Conservation (phyloP, 2,329 filamentous ascomycete species). For the Apiospora marii region DNA sequence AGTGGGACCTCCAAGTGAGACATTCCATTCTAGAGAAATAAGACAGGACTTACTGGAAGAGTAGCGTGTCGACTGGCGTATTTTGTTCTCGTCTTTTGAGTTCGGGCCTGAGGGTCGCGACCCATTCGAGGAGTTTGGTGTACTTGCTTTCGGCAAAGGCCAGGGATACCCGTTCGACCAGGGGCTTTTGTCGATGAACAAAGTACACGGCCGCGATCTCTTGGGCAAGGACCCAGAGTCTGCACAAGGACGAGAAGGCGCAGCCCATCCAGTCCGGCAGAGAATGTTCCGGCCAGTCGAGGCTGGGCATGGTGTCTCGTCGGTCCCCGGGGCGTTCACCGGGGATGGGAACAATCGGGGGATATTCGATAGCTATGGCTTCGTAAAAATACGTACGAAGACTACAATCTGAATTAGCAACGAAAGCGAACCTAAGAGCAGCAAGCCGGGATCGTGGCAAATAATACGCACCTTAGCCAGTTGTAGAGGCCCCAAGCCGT, state of each 20-base stretch:
- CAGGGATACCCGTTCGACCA: conserved; percentile 22
- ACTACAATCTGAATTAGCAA: neutral
- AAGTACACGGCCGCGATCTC: conserved; percentile 25
- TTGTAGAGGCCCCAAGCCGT: conserved; percentile 23
- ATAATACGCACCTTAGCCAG: conserved; percentile 18
- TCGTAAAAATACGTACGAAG: neutral
- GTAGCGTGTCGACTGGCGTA: neutral
- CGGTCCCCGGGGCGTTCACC: neutral
- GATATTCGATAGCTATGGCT: neutral
- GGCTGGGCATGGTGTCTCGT: neutral
- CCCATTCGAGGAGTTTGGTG: conserved; percentile 32
- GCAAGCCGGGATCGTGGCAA: too few species aligned
- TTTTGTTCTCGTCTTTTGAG: neutral
- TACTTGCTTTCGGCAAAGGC: conserved; percentile 32
- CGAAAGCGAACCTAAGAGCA: neutral
- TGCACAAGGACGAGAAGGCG: conserved; percentile 31
- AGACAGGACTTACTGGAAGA: conserved; percentile 14
- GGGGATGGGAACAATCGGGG: conserved; percentile 8
- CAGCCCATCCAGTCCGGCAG: conserved; percentile 31
- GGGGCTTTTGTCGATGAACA: neutral
- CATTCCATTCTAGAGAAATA: too few species aligned
- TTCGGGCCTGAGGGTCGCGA: conserved; percentile 21
- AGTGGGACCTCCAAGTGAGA: neutral
- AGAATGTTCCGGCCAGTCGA: conserved; percentile 5
- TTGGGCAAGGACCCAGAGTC: conserved; percentile 29